These are phyloP conservation scores for Brassica rapa DNA, from an alignment of 345 rosid genomes.

Conservation along the genomic window DNA sequence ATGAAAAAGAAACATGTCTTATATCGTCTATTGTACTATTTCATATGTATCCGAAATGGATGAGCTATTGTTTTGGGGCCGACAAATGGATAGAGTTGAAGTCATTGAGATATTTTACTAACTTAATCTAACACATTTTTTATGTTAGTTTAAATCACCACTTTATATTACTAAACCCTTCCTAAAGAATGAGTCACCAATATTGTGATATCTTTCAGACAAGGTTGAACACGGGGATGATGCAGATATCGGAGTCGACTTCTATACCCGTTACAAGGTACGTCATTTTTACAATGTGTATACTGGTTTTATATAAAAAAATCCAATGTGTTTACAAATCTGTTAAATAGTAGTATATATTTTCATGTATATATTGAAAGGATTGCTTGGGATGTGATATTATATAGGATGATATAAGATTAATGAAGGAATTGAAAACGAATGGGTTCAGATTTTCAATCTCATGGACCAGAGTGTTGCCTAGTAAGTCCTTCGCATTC, in stretches of 20 bases:
- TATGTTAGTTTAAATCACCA: background rate
- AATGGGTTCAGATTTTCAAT: conserved; percentile 42
- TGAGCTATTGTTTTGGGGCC: background rate
- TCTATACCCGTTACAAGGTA: conserved; percentile 40
- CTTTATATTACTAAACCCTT: background rate
- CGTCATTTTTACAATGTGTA: background rate
- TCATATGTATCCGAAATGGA: background rate
- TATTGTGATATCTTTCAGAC: conserved; percentile 20
- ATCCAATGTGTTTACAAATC: background rate
- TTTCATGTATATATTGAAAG: background rate
- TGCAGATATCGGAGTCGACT: conserved; percentile 29
- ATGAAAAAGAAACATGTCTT: background rate
- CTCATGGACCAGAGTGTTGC: conserved; percentile 40
- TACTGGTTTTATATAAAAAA: background rate
- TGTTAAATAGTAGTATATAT: background rate
- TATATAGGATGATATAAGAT: conserved; percentile 27
- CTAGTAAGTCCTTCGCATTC: conserved; percentile 32
- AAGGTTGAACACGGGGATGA: conserved; percentile 15
- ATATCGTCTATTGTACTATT: background rate
- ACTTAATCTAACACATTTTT: background rate
- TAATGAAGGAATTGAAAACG: conserved; percentile 39
- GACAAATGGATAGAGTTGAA: background rate
- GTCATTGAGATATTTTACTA: background rate
- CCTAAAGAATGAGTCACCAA: background rate
- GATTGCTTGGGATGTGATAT: background rate